Conservation (phyloP, 805 yeast species). For the Barnettozyma sp. region DNA sequence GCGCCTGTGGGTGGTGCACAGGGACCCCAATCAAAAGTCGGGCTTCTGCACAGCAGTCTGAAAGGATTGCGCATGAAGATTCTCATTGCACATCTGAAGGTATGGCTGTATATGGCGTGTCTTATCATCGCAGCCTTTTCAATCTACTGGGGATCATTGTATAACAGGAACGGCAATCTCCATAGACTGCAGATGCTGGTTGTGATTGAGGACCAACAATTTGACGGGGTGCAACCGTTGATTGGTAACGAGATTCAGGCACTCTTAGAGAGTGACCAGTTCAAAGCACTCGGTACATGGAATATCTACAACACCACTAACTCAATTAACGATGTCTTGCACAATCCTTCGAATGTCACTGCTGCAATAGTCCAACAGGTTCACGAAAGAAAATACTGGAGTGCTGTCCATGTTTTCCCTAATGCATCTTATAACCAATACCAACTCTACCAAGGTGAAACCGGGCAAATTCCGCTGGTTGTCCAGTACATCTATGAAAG, state of each 20-base stretch:
- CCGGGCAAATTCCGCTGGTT: conserved; percentile 25
- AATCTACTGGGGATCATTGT: conserved; percentile 34
- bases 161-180: conserved; percentile 22
- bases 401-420: conserved; percentile 44
- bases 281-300: conserved; percentile 46
- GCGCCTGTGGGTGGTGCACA: conserved; percentile 2
- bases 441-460: conserved; percentile 24
- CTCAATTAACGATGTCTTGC: conserved; percentile 21
- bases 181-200: conserved; percentile 26
- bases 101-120: conserved; percentile 27
- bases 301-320: conserved; percentile 22
- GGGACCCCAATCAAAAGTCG: conserved; percentile 15
- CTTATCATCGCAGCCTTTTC: conserved; percentile 31
- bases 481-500: conserved; percentile 48
- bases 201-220: conserved; percentile 29
- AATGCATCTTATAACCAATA: conserved; percentile 36
- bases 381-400: conserved; percentile 57
- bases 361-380: conserved; percentile 38
- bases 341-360: conserved; percentile 18
- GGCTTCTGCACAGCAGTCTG: conserved; percentile 12
- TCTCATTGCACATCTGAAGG: conserved; percentile 8
- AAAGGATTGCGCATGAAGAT: conserved; percentile 13
- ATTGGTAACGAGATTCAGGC: conserved; percentile 30
- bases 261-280: conserved; percentile 39
- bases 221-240: conserved; percentile 10